Base-by-base conservation (phyloP, 441 rosid genomes). In the Geranium incanum region DNA sequence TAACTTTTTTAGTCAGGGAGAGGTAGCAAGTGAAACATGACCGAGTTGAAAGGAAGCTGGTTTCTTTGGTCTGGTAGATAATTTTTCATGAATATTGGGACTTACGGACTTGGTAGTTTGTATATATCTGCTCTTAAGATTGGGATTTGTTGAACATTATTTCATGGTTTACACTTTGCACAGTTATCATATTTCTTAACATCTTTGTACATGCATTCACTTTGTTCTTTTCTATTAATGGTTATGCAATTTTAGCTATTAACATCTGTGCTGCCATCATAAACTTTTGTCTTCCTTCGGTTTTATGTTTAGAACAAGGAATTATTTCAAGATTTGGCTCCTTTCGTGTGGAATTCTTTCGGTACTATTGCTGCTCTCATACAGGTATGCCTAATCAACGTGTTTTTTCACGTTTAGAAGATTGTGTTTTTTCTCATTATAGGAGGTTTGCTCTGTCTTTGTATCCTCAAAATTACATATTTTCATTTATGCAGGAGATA, bases 401-500 rank as follows among this genome's bases (percentile, higher is more conserved):
- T 79, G 43, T 79, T 81, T 76, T 81, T 78, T 67, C 75, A 67
- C 6, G 73, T 86, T 82, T 72, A 88, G 93, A 89, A 87, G 87
- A 85, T 48, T 48, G n/a, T 48, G 55, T 48, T 48, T 21, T 21
- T 21, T 21, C 21, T 57, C 11, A 18, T 57, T 1, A 57, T 16
- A 57, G 63, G 28, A 57, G 21, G 63, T 57, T 18, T 57, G 3
- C 19, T 18, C 9, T 5, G 63, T 57, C 63, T 57, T 57, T 12
- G 55, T 45, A 0, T 45, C 13, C 13, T 13, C 13, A 45, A 45
- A 6, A 18, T 18, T 57, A 5, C 63, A 16, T 18, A 15, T 37
- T n/a, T 80, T 39, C 57, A 38, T 83, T 41, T 65, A 75, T 79
- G 77, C 93, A 92, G 99, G 99, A 92, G 84, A 95, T 95, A 62